Base-by-base conservation (phyloP, 495 filamentous ascomycete species). In the Parmelia sp. region DNA sequence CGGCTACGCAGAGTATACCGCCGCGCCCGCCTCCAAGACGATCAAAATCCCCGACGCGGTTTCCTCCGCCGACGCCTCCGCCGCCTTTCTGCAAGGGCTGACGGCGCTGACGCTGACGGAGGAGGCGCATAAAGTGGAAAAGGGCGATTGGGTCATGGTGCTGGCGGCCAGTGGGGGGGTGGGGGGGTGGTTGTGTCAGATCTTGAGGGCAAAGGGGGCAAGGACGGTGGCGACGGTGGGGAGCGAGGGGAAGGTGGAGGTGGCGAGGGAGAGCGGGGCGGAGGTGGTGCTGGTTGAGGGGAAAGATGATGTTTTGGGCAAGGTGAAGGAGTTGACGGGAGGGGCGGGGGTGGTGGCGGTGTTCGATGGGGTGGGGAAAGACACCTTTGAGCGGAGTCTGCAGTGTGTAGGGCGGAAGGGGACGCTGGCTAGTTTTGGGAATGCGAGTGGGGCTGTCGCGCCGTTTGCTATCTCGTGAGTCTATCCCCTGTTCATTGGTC, bases 141-240 rank as follows among this genome's bases (percentile, higher is more conserved):
- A 79, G 72, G 90, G 87, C 1, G 90, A 96, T 63, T 95, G 87
- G 86, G 82, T 94, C 11, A 83, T 98, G 1, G 83, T 97, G 39
- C 91, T 96, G 68, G 93, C 94, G 0, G 94, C 94, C 0, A 92
- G 92, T 12, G 94, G 94, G 49, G 94, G 94, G 7, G 89, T 91
- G 1, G 94, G 93, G 0, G 78, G 87, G 49, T 84, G 88, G 75
- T 78, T 97, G 61, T 86, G 83, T 31, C 91, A 95, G 76, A 75
- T 97, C 51, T 74, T 97, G 29, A 80, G 80, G 57, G 76, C 79
- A 1, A 81, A 91, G 33, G 92, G 92, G 1, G 93, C 90, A 27
- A 82, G 81, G 63, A 85, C 87, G 14, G 96, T 98, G 71, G 94
- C 89, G 8, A 96, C 92, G 14, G 91, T 90, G 1, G 86, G 85